Evolutionary conservation across 1,284 basidiomycete species (phyloP).

Genomic region (Ceratobasidium sp.): DNA sequence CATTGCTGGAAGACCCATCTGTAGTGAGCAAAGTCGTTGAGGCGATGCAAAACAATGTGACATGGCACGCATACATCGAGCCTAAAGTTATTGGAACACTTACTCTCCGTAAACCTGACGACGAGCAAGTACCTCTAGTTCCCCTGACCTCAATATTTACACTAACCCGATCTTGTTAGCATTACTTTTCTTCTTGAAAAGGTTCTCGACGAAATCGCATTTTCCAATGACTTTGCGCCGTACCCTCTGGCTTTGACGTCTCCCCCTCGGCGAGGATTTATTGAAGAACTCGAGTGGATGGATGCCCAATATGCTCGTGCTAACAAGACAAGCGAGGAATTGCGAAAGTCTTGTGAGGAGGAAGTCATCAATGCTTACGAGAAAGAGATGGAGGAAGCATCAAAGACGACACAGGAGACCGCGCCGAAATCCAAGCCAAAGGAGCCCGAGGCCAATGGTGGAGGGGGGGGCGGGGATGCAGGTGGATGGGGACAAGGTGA

Average conservation of each 20-base stretch:
- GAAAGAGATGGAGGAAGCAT: constrained; percentile 1
- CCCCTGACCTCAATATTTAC: not conserved
- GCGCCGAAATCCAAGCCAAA: not conserved
- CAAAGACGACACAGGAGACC: constrained; percentile 4
- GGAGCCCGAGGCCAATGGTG: not conserved
- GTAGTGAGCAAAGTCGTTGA: constrained; percentile 18
- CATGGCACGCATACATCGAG: constrained; percentile 40
- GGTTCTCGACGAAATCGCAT: constrained; percentile 16
- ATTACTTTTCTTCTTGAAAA: constrained; percentile 8
- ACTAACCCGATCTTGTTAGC: not conserved
- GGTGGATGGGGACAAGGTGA: constrained; percentile 14
- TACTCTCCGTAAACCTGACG: constrained; percentile 3
- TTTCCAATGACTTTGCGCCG: constrained; percentile 21
- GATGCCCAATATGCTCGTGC: not conserved
- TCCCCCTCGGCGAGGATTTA: constrained; percentile 20
- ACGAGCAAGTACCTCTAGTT: not conserved
- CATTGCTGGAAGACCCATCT: constrained; percentile 27
- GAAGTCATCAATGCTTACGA: constrained; percentile 19
- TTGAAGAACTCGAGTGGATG: constrained; percentile 21
- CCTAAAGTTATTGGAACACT: constrained; percentile 18
- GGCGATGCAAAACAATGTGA: constrained; percentile 13
- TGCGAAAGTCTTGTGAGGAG: constrained; percentile 22
- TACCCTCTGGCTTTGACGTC: constrained; percentile 27
- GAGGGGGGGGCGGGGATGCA: not conserved
- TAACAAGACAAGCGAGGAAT: not conserved